phyloP scores from a whole-genome alignment of 192 early-diverging fungal genomes.

The Backusella morwellensis region DNA sequence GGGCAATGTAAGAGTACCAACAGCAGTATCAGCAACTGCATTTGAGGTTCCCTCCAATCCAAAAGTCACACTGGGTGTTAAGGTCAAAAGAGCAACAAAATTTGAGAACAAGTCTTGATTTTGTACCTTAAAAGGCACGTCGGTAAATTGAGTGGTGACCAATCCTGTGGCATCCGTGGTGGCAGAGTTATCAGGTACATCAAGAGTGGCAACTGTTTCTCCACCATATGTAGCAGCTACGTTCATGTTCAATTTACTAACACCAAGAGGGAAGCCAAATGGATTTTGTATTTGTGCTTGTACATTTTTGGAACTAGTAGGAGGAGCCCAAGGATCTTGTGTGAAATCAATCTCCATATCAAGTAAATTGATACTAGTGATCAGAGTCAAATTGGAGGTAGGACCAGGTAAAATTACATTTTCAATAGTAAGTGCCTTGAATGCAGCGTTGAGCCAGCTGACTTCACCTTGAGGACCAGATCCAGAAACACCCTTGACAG shows the following conservation, averaged over 20 bases:
- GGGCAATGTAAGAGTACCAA: constrained; percentile 40
- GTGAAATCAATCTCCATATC: constrained; percentile 49
- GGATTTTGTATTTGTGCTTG: constrained; percentile 35
- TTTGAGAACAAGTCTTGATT: constrained; percentile 17
- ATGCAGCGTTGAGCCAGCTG: constrained; percentile 40
- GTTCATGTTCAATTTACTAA: constrained; percentile 21
- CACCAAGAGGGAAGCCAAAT: constrained; percentile 41
- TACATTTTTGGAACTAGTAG: constrained; percentile 37
- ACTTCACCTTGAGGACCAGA: constrained; percentile 34
- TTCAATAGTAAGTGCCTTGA: constrained; percentile 41
- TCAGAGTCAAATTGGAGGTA: constrained; percentile 32
- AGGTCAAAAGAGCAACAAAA: constrained; percentile 33
- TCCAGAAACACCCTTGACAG: constrained; percentile 29
- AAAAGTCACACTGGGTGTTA: constrained; percentile 14
- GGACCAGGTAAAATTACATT: constrained; percentile 33
- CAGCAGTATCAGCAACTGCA: constrained; percentile 24
- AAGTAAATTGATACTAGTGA: constrained; percentile 33
- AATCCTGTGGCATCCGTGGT: constrained; percentile 19
- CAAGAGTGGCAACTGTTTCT: constrained; percentile 23
- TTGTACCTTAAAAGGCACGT: constrained; percentile 29
- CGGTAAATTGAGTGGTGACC: constrained; percentile 20
- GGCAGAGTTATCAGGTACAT: constrained; percentile 26
- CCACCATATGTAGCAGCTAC: constrained; percentile 26
- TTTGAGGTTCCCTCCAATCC: constrained; percentile 28
- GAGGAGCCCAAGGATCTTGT: constrained; percentile 43